Evolutionary conservation across 1,284 basidiomycete genomes (phyloP).

Genomic region (Boletus mariae): DNA sequence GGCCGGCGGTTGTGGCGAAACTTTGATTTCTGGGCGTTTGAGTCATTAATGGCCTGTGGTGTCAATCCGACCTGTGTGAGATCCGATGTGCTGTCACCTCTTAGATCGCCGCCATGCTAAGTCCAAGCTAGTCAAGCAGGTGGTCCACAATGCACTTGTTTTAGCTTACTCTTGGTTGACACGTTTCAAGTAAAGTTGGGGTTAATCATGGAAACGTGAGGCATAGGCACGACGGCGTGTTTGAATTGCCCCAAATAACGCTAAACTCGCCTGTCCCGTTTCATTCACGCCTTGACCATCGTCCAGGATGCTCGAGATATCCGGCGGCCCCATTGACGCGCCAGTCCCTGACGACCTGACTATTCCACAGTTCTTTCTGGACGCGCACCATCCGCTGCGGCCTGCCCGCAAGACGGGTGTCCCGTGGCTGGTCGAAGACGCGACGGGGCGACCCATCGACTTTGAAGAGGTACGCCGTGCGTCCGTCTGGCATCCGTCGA

Average conservation of each 20-base stretch:
- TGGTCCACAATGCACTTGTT: too few relatives aligned
- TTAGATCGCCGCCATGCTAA: neutral
- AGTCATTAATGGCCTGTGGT: too few relatives aligned
- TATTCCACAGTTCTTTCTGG: constrained; percentile 72
- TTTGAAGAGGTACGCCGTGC: constrained; percentile 46
- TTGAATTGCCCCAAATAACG: neutral
- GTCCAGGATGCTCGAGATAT: constrained; percentile 37
- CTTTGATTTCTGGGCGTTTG: constrained; percentile 16
- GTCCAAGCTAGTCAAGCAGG: too few relatives aligned
- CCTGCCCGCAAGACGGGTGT: constrained; percentile 42
- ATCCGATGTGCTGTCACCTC: too few relatives aligned
- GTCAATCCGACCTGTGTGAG: too few relatives aligned
- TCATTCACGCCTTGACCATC: too few relatives aligned
- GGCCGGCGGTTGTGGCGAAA: constrained; percentile 13
- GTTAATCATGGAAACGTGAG: too few relatives aligned
- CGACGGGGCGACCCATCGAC: constrained; percentile 45
- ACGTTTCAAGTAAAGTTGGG: neutral
- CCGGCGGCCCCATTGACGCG: constrained; percentile 40
- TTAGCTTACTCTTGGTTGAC: too few relatives aligned
- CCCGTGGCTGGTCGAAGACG: constrained; percentile 68
- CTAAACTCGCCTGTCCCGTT: too few relatives aligned
- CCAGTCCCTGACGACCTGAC: constrained; percentile 68
- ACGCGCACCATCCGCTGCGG: constrained; percentile 46
- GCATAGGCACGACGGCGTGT: too few relatives aligned
- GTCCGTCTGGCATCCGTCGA: neutral